Evolutionary conservation across 2,329 filamentous ascomycete species (phyloP).

Genomic region (Exophiala dermatitidis): DNA sequence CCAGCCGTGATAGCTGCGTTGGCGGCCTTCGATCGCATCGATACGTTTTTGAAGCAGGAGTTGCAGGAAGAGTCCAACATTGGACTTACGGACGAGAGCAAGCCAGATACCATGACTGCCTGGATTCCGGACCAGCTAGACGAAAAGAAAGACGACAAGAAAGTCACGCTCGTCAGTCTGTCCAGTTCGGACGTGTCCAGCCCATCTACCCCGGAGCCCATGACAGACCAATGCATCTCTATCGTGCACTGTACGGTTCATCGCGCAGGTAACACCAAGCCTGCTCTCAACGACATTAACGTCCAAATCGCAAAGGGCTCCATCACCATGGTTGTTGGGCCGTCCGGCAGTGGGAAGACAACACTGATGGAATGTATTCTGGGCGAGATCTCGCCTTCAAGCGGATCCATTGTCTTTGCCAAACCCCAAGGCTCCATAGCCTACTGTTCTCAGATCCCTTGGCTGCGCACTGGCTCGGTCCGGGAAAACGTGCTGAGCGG

Average conservation of each 20-base stretch:
- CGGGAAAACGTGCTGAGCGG: slow-evolving; percentile 8
- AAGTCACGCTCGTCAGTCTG: neutral
- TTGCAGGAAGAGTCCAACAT: neutral
- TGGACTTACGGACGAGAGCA: neutral
- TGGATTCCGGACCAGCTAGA: no score
- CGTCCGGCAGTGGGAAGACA: slow-evolving; percentile 28
- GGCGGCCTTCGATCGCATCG: neutral
- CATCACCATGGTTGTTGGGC: slow-evolving; percentile 28
- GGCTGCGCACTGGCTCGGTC: slow-evolving; percentile 25
- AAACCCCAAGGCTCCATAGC: slow-evolving; percentile 1
- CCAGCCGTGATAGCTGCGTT: neutral
- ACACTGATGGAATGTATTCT: slow-evolving; percentile 24
- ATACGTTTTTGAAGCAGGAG: neutral
- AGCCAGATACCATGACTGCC: neutral
- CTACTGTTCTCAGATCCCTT: slow-evolving; percentile 18
- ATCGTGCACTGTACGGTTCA: slow-evolving; percentile 42
- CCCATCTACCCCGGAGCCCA: neutral
- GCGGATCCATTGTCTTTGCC: slow-evolving; percentile 21
- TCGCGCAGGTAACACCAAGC: slow-evolving; percentile 40
- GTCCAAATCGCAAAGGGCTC: slow-evolving; percentile 15
- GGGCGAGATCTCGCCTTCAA: slow-evolving; percentile 17
- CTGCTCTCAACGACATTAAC: slow-evolving; percentile 29
- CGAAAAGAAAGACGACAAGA: neutral
- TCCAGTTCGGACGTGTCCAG: neutral
- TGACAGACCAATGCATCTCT: slow-evolving; percentile 5